A percentile compares a stretch with the other conserved stretches of the same genome.
Conservation (phyloP, 805 yeast genomes). For the Kluyveromyces lactis region DNA sequence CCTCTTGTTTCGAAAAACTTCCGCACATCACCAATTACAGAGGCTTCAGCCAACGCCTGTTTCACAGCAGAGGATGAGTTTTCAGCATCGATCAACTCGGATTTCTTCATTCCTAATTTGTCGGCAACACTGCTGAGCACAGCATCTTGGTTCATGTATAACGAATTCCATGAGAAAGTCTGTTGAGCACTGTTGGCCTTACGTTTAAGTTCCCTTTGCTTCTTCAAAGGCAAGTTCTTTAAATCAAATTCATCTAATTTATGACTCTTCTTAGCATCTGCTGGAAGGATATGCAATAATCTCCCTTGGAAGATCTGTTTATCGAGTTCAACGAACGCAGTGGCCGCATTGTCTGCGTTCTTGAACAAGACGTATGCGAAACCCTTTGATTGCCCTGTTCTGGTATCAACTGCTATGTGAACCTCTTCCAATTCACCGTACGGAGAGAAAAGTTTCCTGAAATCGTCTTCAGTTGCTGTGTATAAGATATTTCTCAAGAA, state of each 20-base stretch:
- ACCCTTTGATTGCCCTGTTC: slow-evolving; percentile 88
- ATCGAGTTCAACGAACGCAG: slow-evolving; percentile 68
- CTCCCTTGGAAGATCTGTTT: slow-evolving; percentile 92
- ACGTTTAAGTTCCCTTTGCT: slow-evolving; percentile 76
- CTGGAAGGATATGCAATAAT: slow-evolving; percentile 81
- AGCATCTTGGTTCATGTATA: slow-evolving; percentile 85
- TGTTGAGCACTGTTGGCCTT: slow-evolving; percentile 78
- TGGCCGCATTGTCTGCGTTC: slow-evolving; percentile 62
- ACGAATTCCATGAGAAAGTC: slow-evolving; percentile 92
- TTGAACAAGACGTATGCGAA: slow-evolving; percentile 76
- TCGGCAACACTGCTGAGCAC: slow-evolving; percentile 84
- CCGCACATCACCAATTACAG: slow-evolving; percentile 86
- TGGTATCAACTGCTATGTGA: slow-evolving; percentile 84
- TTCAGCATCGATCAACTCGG: slow-evolving; percentile 81
- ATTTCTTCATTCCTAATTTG: slow-evolving; percentile 72
- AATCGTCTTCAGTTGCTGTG: slow-evolving; percentile 71
- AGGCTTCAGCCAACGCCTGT: slow-evolving; percentile 96
- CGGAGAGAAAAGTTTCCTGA: slow-evolving; percentile 49
- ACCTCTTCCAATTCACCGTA: slow-evolving; percentile 81
- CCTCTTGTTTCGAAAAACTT: slow-evolving; percentile 79
- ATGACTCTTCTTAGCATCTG: slow-evolving; percentile 72
- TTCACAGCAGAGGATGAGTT: slow-evolving; percentile 84
- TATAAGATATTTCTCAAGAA: slow-evolving; percentile 83
- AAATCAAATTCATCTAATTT: slow-evolving; percentile 84
- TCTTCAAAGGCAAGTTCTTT: slow-evolving; percentile 84